Evolutionary conservation across 192 early-diverging fungal species (phyloP).

Genomic region (Thoreauomyces humboldtii): DNA sequence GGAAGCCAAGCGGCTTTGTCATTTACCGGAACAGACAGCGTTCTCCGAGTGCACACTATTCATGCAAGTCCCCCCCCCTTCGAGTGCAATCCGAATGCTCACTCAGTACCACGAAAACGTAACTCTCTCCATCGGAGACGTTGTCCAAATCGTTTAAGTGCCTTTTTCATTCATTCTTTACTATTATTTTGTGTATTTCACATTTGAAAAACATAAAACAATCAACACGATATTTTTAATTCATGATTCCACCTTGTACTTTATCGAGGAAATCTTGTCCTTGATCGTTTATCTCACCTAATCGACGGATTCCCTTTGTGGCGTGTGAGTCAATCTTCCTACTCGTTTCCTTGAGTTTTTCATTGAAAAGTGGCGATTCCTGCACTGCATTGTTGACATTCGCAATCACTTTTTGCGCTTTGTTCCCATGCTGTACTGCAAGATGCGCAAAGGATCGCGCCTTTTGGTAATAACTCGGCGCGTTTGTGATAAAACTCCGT

Average conservation of each 20-base stretch:
- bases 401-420: neutral
- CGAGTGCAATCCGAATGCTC: neutral
- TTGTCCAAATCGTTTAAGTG: no score
- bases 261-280: constrained; percentile 2
- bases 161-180: no score
- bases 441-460: neutral
- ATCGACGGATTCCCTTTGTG: no score
- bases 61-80: neutral
- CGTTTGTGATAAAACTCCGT: neutral
- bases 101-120: constrained; percentile 6
- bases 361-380: no score
- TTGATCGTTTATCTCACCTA: no score
- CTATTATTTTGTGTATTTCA: no score
- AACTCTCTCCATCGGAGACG: constrained; percentile 2
- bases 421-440: neutral
- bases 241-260: constrained; percentile 8
- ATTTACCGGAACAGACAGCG: constrained; percentile 7
- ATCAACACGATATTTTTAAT: no score
- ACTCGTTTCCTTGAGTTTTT: no score
- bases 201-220: no score
- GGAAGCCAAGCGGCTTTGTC: neutral
- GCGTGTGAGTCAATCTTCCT: no score
- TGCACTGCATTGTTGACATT: no score
- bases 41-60: constrained; percentile 1
- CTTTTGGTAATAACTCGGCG: neutral